Base-by-base conservation (phyloP, 257 asterid species). In the Ehretia macrophylla region DNA sequence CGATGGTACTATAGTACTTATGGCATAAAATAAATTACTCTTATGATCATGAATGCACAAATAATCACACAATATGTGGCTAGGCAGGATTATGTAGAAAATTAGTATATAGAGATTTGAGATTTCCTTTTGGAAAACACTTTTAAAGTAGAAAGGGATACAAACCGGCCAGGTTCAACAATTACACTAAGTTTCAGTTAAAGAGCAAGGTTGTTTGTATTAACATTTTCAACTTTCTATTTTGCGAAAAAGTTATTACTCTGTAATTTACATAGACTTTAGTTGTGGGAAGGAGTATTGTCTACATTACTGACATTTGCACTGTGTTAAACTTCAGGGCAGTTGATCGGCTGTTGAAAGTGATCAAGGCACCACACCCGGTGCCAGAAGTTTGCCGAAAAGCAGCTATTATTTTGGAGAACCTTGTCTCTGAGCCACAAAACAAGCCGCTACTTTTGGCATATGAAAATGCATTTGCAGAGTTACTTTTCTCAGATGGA, bases 381-480 rank as follows among this genome's bases (percentile, higher is more conserved):
- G 91, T 85, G 51, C 94, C 97, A 20, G 99, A 93, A 83, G 85
- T 93, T 38, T 93, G 99, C 75, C 71, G 97, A 68, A 93, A 93
- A 77, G 95, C 95, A 11, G 83, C 96, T 37, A 64, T 87, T 60
- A 87, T 89, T 63, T 65, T 93, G 77, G 99, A 93, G 78, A 86
- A 83, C 75, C 87, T 92, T 8, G 99, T 83, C 20, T 66, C 92
- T 62, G 99, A 93, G 85, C 99, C 99, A n/a, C 99, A 93, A 77
- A 88, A 89, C 84, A 86, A 89, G 72, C 87, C 94, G 22, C 64
- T 68, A 51, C 86, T 93, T 63, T 77, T 86, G 5, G 87, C 82
- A 0, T 83, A 83, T 59, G 97, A 93, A 60, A 86, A 88, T 48
- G 92, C 95, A 22, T 93, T 93, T 37, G 96, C 96, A 1, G 99